These are phyloP conservation scores for Ceratocystis variospora DNA, from an alignment of 2,329 filamentous ascomycete species.

Conservation along the genomic window DNA sequence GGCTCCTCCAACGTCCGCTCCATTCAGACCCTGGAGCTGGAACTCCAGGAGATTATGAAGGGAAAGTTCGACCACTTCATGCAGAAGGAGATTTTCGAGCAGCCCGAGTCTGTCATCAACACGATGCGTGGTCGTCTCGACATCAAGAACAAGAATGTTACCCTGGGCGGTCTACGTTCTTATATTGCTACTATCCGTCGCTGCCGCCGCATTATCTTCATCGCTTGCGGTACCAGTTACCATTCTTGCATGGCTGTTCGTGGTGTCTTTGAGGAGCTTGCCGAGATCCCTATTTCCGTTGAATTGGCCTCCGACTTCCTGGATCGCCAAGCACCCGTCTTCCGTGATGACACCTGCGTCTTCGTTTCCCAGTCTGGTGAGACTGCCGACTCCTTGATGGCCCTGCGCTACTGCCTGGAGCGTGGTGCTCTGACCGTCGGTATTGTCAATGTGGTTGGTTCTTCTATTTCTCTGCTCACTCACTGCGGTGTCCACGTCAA, in stretches of 20 bases:
- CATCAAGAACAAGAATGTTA: conserved; percentile 83
- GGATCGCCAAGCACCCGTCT: conserved; percentile 88
- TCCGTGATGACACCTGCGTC: conserved; percentile 97
- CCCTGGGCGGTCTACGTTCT: conserved; percentile 84
- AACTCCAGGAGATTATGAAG: conserved; percentile 99
- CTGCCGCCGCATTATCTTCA: conserved; percentile 95
- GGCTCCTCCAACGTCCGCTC: conserved; percentile 92
- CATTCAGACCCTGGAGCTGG: conserved; percentile 96
- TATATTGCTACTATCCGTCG: conserved; percentile 95
- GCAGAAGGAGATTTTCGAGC: conserved; percentile 99
- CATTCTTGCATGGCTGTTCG: conserved; percentile 99
- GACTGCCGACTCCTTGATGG: conserved; percentile 94
- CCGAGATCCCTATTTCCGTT: conserved; percentile 93
- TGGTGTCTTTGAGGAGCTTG: conserved; percentile 93
- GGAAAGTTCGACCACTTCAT: conserved; percentile 99
- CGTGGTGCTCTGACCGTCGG: conserved; percentile 92
- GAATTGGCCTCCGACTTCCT: conserved; percentile 97
- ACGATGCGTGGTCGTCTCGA: conserved; percentile 99
- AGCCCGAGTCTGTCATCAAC: conserved; percentile 98
- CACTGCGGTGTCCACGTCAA: conserved; percentile 99
- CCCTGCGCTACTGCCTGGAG: conserved; percentile 94
- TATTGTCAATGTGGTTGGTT: conserved; percentile 97
- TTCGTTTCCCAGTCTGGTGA: conserved; percentile 98
- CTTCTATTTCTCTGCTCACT: conserved; percentile 94
- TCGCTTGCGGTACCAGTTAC: conserved; percentile 95